Evolutionary conservation across 352 stramenopile genomes (phyloP), one percentile per base, ranked within the genome.

Genomic region (Phytophthora parvispora): DNA sequence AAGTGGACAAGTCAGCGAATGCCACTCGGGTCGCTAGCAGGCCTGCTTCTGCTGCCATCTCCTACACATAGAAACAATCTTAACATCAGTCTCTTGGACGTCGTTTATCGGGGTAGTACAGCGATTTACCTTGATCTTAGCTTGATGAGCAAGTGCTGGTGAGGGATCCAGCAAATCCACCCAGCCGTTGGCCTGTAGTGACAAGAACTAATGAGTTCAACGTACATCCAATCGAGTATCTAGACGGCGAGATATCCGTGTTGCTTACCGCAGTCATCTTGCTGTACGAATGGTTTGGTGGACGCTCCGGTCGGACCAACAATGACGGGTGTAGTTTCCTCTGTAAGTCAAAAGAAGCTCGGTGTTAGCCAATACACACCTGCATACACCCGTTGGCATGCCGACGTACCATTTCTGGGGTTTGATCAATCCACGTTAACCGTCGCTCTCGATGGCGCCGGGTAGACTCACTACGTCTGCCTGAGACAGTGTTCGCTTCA

Each of bases 351-450:
- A 22, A 38, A 61, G 7, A 34, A 42, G 15, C 40, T 31, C 36
- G 12, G 24, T 0, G 40, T 74, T 56, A 69, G 45, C 13, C 13
- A 20, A 36, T 8, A 20, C 24, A 43, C 22, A 4, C 4, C n/a
- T 49, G 28, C 8, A n/a, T n/a, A 6, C 27, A 6, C 12, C 34
- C 6, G 0, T 51, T 38, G n/a, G 34, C 9, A 20, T 13, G 18
- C 22, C 16, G 10, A 1, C 73, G 32, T 66, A 95, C 87, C 81
- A 93, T 70, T 49, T 91, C 79, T 1, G 72, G 59, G 24, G 73
- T 84, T 48, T 92, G 81, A 49, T 94, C 87, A 49, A 95, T 92
- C 87, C 87, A 95, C 1, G 75, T 81, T 15, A 95, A 60, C 32
- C 80, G 74, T 5, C 69, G 75, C 18, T 70, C 50, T 38, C 58